Conservation (phyloP, 2,329 filamentous ascomycete species). For the Trichoderma afroharzianum region DNA sequence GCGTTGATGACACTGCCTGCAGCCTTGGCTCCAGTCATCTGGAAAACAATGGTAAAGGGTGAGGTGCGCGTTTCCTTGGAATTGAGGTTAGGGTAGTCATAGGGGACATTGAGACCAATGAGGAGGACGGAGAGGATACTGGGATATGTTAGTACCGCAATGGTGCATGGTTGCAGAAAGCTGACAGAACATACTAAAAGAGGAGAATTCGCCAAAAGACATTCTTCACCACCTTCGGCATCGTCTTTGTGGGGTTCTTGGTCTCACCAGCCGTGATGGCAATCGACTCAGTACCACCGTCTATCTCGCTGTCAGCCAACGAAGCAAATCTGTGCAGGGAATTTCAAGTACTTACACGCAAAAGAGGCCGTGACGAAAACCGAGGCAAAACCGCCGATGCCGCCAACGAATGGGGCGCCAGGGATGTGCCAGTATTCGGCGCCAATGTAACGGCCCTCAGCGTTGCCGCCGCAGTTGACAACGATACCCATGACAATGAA, state of each 20-base stretch:
- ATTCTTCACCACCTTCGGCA: slow-evolving; percentile 62
- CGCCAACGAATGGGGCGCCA: slow-evolving; percentile 61
- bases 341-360: slow-evolving; percentile 43
- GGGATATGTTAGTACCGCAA: neutral
- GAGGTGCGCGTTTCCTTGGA: slow-evolving; percentile 35
- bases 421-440: slow-evolving; percentile 55
- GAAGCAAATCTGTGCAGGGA: too few species aligned
- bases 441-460: slow-evolving; percentile 52
- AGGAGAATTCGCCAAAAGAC: slow-evolving; percentile 61
- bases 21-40: slow-evolving; percentile 49
- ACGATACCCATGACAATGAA: slow-evolving; percentile 62
- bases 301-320: slow-evolving; percentile 18
- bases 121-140: slow-evolving; percentile 38
- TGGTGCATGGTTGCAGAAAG: neutral
- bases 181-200: slow-evolving; percentile 38
- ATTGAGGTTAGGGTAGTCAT: slow-evolving; percentile 39
- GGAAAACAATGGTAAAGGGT: slow-evolving; percentile 56
- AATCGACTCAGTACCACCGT: slow-evolving; percentile 58
- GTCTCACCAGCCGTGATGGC: slow-evolving; percentile 66
- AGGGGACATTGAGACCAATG: slow-evolving; percentile 57
- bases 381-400: slow-evolving; percentile 62
- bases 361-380: slow-evolving; percentile 53
- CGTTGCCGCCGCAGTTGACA: slow-evolving; percentile 51
- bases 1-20: slow-evolving; percentile 57
- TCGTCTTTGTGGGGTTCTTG: slow-evolving; percentile 55